Percentiles rank a stretch among this genome's conserved stretches.
phyloP scores from a whole-genome alignment of 2,329 filamentous ascomycete genomes.

The Monilinia vaccinii-corymbosi region DNA sequence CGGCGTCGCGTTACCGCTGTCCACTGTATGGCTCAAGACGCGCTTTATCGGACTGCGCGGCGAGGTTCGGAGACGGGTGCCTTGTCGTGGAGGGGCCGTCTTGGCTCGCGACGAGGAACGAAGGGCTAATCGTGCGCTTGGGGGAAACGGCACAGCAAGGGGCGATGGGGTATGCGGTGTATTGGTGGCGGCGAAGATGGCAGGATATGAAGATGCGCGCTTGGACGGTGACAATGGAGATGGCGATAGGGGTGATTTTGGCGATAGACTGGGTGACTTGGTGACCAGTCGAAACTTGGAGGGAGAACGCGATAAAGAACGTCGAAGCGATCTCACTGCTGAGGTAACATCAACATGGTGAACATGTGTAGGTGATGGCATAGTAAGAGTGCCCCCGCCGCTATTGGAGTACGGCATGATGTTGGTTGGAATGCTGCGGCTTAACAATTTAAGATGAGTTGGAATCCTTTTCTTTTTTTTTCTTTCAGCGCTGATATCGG shows the following conservation, averaged over 20 bases:
- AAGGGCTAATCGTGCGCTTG: slow-evolving; percentile 57
- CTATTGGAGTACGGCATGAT: slow-evolving; percentile 50
- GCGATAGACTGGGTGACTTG: slow-evolving; percentile 34
- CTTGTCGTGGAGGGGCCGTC: slow-evolving; percentile 44
- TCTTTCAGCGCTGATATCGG: not conserved
- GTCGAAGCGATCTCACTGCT: slow-evolving; percentile 72
- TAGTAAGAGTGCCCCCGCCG: slow-evolving; percentile 68
- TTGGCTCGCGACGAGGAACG: slow-evolving; percentile 54
- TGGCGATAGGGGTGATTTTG: slow-evolving; percentile 50
- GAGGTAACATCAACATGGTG: slow-evolving; percentile 77
- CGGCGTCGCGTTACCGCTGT: slow-evolving; percentile 60
- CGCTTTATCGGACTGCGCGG: slow-evolving; percentile 77
- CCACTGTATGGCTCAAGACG: slow-evolving; percentile 55
- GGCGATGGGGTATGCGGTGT: slow-evolving; percentile 39
- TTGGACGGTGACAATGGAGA: slow-evolving; percentile 41
- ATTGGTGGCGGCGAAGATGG: slow-evolving; percentile 30
- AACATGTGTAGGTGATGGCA: slow-evolving; percentile 76
- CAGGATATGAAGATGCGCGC: slow-evolving; percentile 41
- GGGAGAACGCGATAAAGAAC: slow-evolving; percentile 86
- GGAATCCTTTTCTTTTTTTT: not conserved
- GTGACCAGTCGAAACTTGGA: slow-evolving; percentile 70
- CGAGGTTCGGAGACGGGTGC: slow-evolving; percentile 58
- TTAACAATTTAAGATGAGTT: slow-evolving; percentile 7
- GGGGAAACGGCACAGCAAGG: slow-evolving; percentile 55
- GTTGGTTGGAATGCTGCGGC: slow-evolving; percentile 19